Base-by-base conservation (phyloP, 257 asterid genomes). In the Ajuga chamaepitys region DNA sequence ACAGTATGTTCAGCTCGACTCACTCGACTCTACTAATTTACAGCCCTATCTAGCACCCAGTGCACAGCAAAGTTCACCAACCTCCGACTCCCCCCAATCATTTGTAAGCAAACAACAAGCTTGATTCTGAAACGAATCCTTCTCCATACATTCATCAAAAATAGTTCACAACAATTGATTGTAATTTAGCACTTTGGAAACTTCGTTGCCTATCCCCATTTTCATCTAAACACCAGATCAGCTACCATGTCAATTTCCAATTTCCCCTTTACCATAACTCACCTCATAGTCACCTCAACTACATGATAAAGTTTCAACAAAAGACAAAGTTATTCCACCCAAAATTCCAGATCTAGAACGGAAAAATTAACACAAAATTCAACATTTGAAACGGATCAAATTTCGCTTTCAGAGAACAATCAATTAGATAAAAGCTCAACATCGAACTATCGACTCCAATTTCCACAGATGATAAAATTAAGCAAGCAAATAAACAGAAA, bases 291-390 rank as follows among this genome's bases (percentile, higher is more conserved):
- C 18, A 21, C 58, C 16, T 21, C n/a, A 6, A 21, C 12, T 24
- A 55, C 20, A 37, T 34, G 65, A 17, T 11, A 26, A 58, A 11
- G 14, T 13, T 7, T 54, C 46, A 47, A 38, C 11, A 47, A 16
- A 9, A 2, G 7, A 32, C 8, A 64, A 24, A 7, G 55, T 25
- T 22, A 48, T 14, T 18, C 9, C 48, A 34, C 44, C 13, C 53
- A 9, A 25, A 62, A 48, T 57, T 48, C 42, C 53, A 40, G 68
- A 75, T 75, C 75, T 32, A 12, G n/a, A 38, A 21, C 2, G 9
- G 38, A 69, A 58, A 48, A 46, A 28, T 13, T 1, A 17, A 9
- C 52, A 18, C 1, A n/a, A 20, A 47, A 68, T 26, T 47, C 12
- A 24, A n/a, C 7, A 3, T 7, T 18, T 48, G 13, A 32, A 58